Percentiles rank a stretch among this genome's conserved stretches.
Evolutionary conservation across 2,329 filamentous ascomycete species (phyloP).

Genomic region (Fusarium sp.): DNA sequence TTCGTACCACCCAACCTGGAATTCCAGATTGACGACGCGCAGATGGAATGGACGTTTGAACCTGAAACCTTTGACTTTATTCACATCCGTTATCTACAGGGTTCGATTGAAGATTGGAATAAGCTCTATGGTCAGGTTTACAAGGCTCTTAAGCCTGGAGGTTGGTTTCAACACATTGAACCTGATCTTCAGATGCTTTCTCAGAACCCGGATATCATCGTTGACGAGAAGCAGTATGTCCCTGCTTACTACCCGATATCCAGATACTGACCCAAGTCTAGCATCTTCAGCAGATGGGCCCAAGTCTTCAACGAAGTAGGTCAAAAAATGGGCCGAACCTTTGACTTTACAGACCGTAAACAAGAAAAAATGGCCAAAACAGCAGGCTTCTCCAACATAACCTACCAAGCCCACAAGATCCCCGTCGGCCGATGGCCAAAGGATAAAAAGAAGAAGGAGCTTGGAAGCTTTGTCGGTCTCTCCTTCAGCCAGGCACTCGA

Average conservation of each 20-base stretch:
- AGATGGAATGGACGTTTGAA: conserved; percentile 58
- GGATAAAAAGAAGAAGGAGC: conserved; percentile 39
- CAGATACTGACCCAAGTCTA: neutral
- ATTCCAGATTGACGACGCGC: conserved; percentile 54
- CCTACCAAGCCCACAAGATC: conserved; percentile 25
- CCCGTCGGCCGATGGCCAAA: conserved; percentile 38
- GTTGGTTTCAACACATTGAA: conserved; percentile 45
- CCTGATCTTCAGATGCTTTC: conserved; percentile 38
- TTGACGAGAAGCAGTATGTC: conserved; percentile 35
- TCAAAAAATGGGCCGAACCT: conserved; percentile 26
- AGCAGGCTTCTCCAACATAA: conserved; percentile 20
- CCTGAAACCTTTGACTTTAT: conserved; percentile 48
- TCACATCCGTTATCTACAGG: conserved; percentile 48
- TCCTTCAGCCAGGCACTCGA: conserved; percentile 41
- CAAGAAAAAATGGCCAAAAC: conserved; percentile 30
- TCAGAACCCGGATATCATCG: conserved; percentile 10
- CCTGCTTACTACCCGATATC: accelerated
- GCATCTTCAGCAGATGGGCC: conserved; percentile 37
- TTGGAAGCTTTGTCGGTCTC: conserved; percentile 37
- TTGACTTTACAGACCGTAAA: conserved; percentile 36
- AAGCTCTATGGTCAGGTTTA: conserved; percentile 33
- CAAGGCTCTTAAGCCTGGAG: conserved; percentile 39
- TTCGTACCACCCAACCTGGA: conserved; percentile 52
- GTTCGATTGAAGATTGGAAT: conserved; percentile 47
- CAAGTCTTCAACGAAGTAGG: conserved; percentile 30